These are phyloP conservation scores for Xylaria bambusicola DNA, from an alignment of 495 filamentous ascomycete species.

Conservation along the genomic window DNA sequence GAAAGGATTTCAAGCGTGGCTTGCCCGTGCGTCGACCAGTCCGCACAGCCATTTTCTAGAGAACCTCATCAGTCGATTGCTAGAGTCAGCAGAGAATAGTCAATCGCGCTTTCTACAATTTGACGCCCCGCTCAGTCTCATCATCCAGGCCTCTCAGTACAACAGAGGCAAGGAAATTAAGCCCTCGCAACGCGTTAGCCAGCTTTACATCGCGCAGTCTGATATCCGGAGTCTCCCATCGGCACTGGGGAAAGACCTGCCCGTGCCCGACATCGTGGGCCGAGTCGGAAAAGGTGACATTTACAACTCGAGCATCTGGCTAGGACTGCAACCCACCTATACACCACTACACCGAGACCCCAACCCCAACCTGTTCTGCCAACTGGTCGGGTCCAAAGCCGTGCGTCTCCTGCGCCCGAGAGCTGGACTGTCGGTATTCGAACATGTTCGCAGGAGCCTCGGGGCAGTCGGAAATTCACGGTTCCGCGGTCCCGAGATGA, in stretches of 20 bases:
- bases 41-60: too few relatives aligned
- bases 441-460: constrained; percentile 51
- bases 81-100: not conserved
- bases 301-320: constrained; percentile 85
- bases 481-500: constrained; percentile 88
- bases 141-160: constrained; percentile 38
- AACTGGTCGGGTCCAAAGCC: constrained; percentile 72
- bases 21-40: too few relatives aligned
- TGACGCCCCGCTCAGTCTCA: constrained; percentile 38
- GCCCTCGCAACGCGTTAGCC: constrained; percentile 26
- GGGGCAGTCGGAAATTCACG: constrained; percentile 51
- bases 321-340: constrained; percentile 80
- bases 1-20: constrained; percentile 1
- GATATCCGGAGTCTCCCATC: constrained; percentile 66
- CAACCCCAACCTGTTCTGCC: constrained; percentile 90
- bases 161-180: constrained; percentile 24
- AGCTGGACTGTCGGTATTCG: constrained; percentile 63
- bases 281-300: constrained; percentile 69
- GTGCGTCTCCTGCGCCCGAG: constrained; percentile 69
- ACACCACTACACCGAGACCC: constrained; percentile 91
- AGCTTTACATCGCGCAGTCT: constrained; percentile 84
- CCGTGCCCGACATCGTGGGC: constrained; percentile 63
- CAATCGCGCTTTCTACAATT: constrained; percentile 35
- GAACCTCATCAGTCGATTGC: not conserved
- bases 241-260: constrained; percentile 63